Evolutionary conservation across 1,139 yeast genomes (phyloP).

Genomic region (Candida albicans): DNA sequence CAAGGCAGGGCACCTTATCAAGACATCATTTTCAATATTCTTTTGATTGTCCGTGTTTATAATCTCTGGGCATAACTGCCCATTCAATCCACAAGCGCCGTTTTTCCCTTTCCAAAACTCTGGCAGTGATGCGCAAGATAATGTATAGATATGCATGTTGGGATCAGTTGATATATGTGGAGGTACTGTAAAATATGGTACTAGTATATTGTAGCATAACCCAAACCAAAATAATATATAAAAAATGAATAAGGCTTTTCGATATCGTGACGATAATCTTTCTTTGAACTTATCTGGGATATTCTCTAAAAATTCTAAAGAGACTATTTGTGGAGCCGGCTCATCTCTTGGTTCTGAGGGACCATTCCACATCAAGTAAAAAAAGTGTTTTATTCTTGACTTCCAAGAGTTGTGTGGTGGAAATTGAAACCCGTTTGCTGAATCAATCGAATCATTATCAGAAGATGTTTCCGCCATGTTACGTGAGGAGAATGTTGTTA

Average conservation of each 20-base stretch:
- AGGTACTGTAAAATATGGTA: constrained; percentile 41
- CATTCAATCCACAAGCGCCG: constrained; percentile 74
- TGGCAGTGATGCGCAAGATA: constrained; percentile 42
- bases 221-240: constrained; percentile 42
- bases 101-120: constrained; percentile 74
- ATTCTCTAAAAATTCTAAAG: constrained; percentile 35
- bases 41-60: constrained; percentile 3
- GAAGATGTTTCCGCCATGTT: not conserved
- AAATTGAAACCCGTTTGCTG: not conserved
- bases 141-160: constrained; percentile 23
- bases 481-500: too few species aligned
- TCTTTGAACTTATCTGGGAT: constrained; percentile 42
- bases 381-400: constrained; percentile 7
- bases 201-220: constrained; percentile 26
- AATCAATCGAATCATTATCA: not conserved
- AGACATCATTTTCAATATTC: constrained; percentile 39
- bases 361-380: constrained; percentile 45
- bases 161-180: constrained; percentile 25
- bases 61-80: constrained; percentile 51
- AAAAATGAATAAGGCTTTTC: constrained; percentile 29
- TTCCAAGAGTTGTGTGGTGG: not conserved
- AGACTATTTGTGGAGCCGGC: constrained; percentile 38
- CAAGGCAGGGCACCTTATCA: constrained; percentile 83
- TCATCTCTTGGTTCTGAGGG: constrained; percentile 50
- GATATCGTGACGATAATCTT: constrained; percentile 25